A percentile compares a stretch with the other conserved stretches of the same genome.
These are phyloP conservation scores for Rhododendron williamsianum DNA, from an alignment of 148 eudicot genomes.

Conservation along the genomic window DNA sequence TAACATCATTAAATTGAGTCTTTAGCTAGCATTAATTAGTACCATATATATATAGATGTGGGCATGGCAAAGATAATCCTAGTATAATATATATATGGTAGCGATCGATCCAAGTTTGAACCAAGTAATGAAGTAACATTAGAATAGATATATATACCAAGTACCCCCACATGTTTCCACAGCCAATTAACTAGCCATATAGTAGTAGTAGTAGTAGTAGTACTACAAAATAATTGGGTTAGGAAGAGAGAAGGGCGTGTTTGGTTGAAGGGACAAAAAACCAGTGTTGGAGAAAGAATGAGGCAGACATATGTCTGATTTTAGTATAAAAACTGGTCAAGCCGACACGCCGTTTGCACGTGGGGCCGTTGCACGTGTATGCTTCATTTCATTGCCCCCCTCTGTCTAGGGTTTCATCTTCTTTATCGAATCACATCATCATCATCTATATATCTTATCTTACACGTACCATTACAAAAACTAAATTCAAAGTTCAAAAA, in stretches of 20 bases:
- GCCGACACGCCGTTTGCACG: conserved; percentile 16
- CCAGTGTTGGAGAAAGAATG: neutral
- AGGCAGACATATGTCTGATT: conserved; percentile 6
- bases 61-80: neutral
- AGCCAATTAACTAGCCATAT: neutral
- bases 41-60: too few relatives aligned
- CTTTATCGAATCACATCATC: neutral
- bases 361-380: conserved; percentile 15
- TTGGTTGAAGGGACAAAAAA: neutral
- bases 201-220: too few relatives aligned
- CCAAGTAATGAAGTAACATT: neutral
- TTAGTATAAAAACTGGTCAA: neutral
- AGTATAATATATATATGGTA: neutral
- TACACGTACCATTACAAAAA: too few relatives aligned
- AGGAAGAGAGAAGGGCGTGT: neutral
- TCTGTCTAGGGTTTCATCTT: neutral
- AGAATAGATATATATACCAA: neutral
- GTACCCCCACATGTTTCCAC: neutral
- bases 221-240: neutral
- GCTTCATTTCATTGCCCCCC: conserved; percentile 7
- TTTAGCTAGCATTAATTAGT: too few relatives aligned
- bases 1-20: too few relatives aligned
- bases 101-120: neutral
- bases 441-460: neutral
- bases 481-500: neutral